Base-by-base conservation (phyloP, 2,329 filamentous ascomycete species). In the Claviceps sorghi region DNA sequence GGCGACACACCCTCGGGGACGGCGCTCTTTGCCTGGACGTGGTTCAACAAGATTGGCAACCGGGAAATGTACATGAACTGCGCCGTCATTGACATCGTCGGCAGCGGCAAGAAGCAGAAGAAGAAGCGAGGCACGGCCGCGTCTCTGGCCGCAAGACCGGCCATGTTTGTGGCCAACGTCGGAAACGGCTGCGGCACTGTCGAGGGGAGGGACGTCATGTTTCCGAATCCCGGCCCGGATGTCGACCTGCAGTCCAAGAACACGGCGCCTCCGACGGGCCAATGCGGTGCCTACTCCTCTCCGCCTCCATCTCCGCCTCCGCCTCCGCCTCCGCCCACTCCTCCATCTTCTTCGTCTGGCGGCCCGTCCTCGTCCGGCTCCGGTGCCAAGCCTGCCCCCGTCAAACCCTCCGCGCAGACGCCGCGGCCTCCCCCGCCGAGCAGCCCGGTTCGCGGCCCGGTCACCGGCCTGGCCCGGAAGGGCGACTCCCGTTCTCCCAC, bases 11-110 rank as follows among this genome's bases (percentile, higher is more conserved):
- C 76, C 0, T n/a, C 58, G 0, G 70, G 78, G 13, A 55, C 58
- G 54, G 78, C 75, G 6, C 61, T 84, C 1, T 68, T 84, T 15
- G 75, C 75, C 1, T 85, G 82, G 82, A 77, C 75, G 3, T 80
- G 76, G 77, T 80, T 81, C 64, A 82, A 82, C 64, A 72, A 74
- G 54, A 58, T 79, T 22, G 80, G 81, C 0, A 83, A 82, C 59
- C 71, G 81, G 19, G 81, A 84, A 61, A 82, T 83, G 74, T 86
- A 85, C 68, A 83, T 83, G 78, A 82, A 84, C 64, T 85, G 81
- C 57, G 80, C 80, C 0, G 72, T 74, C 6, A 72, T 84, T 26
- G 71, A 71, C 17, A 75, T 83, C 49, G 64, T 65, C 47, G 58
- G 29, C 51, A 54, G 52, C 19, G 19, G 19, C n/a, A 22, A 22